Base-by-base conservation (phyloP, 257 asterid species). In the Solanum virginianum region DNA sequence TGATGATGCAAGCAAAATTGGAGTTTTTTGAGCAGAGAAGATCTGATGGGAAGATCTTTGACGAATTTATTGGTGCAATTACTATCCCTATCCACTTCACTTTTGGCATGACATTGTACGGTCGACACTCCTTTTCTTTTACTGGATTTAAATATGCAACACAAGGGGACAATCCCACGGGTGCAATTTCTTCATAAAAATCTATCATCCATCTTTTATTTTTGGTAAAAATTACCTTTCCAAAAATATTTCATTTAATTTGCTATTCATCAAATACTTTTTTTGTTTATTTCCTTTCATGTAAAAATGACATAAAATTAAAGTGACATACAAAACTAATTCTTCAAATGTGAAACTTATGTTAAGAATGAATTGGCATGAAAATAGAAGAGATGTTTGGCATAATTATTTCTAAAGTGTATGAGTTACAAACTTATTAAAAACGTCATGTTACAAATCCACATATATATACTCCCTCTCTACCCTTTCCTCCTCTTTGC, bases 1-100 rank as follows among this genome's bases (percentile, higher is more conserved):
- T 83, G 91, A 83, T 94, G 96, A 94, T 89, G 97, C 94, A 91
- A 94, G 94, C 95, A 88, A 91, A 88, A 65, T 89, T 90, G 94
- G 93, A 85, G 81, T 84, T 36, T 54, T 72, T 62, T 36, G 41
- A 81, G 80, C 69, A 60, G 59, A 32, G 91, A 45, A 88, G 90
- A 93, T 92, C 92, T 92, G 87, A 81, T 56, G 86, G 85, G 84
- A 84, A 93, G 91, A 94, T 94, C 94, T 93, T 92, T 90, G 90
- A 85, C 91, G 90, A 80, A 91, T 89, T 90, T 93, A 88, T 88
- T 89, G 91, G 86, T 87, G 93, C 91, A 90, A 86, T 92, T 89
- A 81, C 85, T 53, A 77, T 49, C 10, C 80, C 53, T 74, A 36
- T 80, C 84, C 71, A 24, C 89, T 65, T 32, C 13, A 49, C 53